These are phyloP conservation scores for Aspergillus novoparasiticus DNA, from an alignment of 2,329 filamentous ascomycete genomes.

Conservation along the genomic window DNA sequence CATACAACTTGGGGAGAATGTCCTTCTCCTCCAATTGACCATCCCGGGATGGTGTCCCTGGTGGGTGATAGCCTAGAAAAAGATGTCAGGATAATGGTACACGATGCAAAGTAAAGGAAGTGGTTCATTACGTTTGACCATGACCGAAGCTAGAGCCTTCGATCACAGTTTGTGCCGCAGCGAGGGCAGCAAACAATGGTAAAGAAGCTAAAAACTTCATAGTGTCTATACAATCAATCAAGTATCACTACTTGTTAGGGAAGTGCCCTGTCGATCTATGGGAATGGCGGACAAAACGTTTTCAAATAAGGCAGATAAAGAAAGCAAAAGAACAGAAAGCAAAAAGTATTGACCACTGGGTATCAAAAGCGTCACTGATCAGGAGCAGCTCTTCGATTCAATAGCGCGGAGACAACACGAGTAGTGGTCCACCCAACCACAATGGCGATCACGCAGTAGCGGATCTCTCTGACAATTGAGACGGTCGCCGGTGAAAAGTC, in stretches of 20 bases:
- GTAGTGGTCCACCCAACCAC: constrained; percentile 51
- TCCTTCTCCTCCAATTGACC: constrained; percentile 57
- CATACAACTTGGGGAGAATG: constrained; percentile 57
- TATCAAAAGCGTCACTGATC: constrained; percentile 19
- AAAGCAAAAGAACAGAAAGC: constrained; percentile 1
- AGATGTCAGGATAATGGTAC: constrained; percentile 11
- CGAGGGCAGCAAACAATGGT: constrained; percentile 51
- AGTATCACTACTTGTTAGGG: constrained; percentile 7
- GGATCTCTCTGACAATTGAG: constrained; percentile 54
- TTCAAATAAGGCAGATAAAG: neutral
- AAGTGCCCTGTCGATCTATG: neutral
- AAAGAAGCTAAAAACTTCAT: constrained; percentile 47
- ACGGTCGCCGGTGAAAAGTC: constrained; percentile 54
- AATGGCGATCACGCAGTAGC: constrained; percentile 52
- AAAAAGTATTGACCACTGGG: constrained; percentile 17
- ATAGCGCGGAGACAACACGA: constrained; percentile 38
- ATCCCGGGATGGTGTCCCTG: constrained; percentile 56
- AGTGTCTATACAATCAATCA: constrained; percentile 26
- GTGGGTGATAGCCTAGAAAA: constrained; percentile 62
- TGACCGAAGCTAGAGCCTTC: constrained; percentile 79
- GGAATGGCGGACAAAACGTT: neutral
- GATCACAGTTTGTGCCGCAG: constrained; percentile 67
- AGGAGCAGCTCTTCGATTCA: constrained; percentile 26
- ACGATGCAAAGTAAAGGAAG: neutral
- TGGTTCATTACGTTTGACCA: constrained; percentile 57